These are phyloP conservation scores for Eimeria sp. DNA, from an alignment of 169 alveolate genomes.

Conservation along the genomic window DNA sequence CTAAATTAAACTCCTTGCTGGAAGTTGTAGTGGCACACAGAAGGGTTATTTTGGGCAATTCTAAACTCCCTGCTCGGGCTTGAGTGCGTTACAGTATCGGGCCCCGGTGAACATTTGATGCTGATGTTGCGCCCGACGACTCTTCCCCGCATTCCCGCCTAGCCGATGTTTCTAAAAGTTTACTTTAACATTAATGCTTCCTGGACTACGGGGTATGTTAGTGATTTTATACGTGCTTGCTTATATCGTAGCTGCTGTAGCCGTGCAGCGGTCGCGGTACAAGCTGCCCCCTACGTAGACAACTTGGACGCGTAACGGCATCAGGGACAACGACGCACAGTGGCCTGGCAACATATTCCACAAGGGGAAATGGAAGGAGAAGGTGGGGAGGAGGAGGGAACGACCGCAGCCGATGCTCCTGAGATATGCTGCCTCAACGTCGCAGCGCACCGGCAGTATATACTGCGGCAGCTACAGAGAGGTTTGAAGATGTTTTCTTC, in stretches of 20 bases:
- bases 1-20: background rate
- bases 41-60: background rate
- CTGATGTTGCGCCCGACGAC: background rate
- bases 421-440: constrained; percentile 13
- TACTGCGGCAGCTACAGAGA: constrained; percentile 25
- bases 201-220: background rate
- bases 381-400: background rate
- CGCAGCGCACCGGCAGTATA: constrained; percentile 37
- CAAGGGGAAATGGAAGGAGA: background rate
- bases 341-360: background rate
- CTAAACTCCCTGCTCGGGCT: background rate
- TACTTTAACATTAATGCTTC: background rate
- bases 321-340: too few relatives aligned
- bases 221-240: too few relatives aligned
- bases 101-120: background rate
- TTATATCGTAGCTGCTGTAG: too few relatives aligned
- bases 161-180: background rate
- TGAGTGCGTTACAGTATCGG: background rate
- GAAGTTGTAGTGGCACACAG: background rate
- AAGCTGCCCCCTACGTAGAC: background rate
- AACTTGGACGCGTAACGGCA: background rate
- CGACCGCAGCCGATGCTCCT: background rate
- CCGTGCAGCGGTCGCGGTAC: background rate
- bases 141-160: background rate
- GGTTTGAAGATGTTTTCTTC: constrained; percentile 5